Percentiles rank a stretch among this genome's conserved stretches.
Evolutionary conservation across 805 yeast genomes (phyloP).

Genomic region (Brettanomyces nanus): DNA sequence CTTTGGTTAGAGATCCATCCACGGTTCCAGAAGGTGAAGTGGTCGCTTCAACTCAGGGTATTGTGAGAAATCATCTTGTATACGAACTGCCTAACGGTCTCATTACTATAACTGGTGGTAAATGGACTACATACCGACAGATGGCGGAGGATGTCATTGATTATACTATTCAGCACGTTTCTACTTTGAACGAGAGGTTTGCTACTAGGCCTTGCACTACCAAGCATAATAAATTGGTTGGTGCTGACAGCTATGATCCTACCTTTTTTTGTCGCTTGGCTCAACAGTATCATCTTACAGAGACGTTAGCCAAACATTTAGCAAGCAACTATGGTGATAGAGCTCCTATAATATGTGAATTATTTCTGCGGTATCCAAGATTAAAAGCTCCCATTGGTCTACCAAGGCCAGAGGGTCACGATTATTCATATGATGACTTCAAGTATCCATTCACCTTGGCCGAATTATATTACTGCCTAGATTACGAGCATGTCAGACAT

Average conservation of each 20-base stretch:
- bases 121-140: slow-evolving; percentile 97
- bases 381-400: slow-evolving; percentile 63
- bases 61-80: slow-evolving; percentile 84
- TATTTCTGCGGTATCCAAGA: slow-evolving; percentile 38
- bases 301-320: slow-evolving; percentile 71
- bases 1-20: slow-evolving; percentile 80
- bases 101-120: slow-evolving; percentile 90
- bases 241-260: slow-evolving; percentile 74
- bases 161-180: slow-evolving; percentile 46
- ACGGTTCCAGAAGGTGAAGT: slow-evolving; percentile 21
- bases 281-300: slow-evolving; percentile 67
- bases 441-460: slow-evolving; percentile 87
- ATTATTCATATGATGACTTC: slow-evolving; percentile 35
- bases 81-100: slow-evolving; percentile 62
- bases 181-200: slow-evolving; percentile 25
- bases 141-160: slow-evolving; percentile 94
- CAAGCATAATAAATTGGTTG: slow-evolving; percentile 50
- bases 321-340: slow-evolving; percentile 86
- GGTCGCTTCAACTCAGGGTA: slow-evolving; percentile 62
- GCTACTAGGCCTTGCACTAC: slow-evolving; percentile 41
- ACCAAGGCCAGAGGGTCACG: slow-evolving; percentile 10
- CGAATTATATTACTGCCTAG: slow-evolving; percentile 74
- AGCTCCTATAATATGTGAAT: slow-evolving; percentile 67
- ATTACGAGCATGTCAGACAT: slow-evolving; percentile 79
- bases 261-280: slow-evolving; percentile 71